Evolutionary conservation across 306 rosid species (phyloP).

Genomic region (Geum urbanum): DNA sequence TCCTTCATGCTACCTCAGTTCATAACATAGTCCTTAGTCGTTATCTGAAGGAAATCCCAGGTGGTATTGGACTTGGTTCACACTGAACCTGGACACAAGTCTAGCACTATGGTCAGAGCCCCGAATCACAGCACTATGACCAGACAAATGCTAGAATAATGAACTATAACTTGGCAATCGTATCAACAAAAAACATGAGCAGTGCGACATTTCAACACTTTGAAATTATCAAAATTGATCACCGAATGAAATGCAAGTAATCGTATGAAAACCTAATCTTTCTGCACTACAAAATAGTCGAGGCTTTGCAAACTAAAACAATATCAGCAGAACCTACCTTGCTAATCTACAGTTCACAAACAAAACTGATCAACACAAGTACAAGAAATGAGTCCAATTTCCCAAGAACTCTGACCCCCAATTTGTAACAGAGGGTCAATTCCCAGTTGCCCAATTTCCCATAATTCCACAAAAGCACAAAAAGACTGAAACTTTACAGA

Average conservation of each 20-base stretch:
- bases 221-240: background rate
- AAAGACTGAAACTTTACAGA: background rate
- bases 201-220: background rate
- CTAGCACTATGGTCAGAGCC: background rate
- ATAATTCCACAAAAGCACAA: background rate
- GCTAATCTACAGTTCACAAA: background rate
- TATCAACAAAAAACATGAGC: background rate
- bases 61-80: background rate
- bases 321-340: slow-evolving; percentile 8
- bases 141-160: background rate
- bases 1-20: background rate
- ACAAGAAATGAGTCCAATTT: background rate
- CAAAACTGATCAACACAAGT: background rate
- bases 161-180: background rate
- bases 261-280: background rate
- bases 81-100: background rate
- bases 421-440: slow-evolving; percentile 1
- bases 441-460: slow-evolving; percentile 13
- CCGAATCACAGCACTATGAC: background rate
- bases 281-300: background rate
- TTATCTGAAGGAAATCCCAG: background rate
- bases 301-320: background rate
- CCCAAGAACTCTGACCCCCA: background rate
- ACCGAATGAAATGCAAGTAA: background rate
- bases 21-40: background rate